Conservation (phyloP, 768 basidiomycete species). For the Tylopilus balloui region DNA sequence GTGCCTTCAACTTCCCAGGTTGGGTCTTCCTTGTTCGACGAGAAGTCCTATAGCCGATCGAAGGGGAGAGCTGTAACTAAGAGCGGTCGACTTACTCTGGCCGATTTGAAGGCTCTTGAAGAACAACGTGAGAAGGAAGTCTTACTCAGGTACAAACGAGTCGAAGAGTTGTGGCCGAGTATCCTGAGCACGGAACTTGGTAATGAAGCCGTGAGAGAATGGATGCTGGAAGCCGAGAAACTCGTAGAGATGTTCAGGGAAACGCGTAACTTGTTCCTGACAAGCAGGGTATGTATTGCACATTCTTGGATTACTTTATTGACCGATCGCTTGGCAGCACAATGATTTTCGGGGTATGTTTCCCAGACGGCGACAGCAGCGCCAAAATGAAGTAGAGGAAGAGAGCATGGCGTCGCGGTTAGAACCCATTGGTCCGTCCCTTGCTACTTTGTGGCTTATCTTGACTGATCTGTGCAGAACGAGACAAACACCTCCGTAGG, state of each 20-base stretch:
- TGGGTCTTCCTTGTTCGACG: conserved; percentile 58
- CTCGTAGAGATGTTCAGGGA: conserved; percentile 87
- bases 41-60: conserved; percentile 40
- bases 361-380: conserved; percentile 12
- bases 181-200: conserved; percentile 44
- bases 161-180: conserved; percentile 59
- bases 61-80: conserved; percentile 30
- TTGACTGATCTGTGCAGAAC: conserved; percentile 6
- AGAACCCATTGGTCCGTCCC: conserved; percentile 50
- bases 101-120: conserved; percentile 62
- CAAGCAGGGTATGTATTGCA: conserved; percentile 60
- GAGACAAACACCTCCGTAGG: conserved; percentile 43
- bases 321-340: conserved; percentile 12
- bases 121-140: conserved; percentile 63
- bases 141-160: conserved; percentile 49
- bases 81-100: conserved; percentile 46
- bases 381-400: conserved; percentile 14
- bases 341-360: conserved; percentile 21
- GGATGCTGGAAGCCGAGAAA: conserved; percentile 81
- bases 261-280: conserved; percentile 78
- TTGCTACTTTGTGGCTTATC: background rate
- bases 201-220: conserved; percentile 57
- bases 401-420: conserved; percentile 40
- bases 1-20: conserved; percentile 18
- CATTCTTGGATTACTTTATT: background rate